Evolutionary conservation across 2,329 filamentous ascomycete genomes (phyloP).

Genomic region (Exserohilum turcica): DNA sequence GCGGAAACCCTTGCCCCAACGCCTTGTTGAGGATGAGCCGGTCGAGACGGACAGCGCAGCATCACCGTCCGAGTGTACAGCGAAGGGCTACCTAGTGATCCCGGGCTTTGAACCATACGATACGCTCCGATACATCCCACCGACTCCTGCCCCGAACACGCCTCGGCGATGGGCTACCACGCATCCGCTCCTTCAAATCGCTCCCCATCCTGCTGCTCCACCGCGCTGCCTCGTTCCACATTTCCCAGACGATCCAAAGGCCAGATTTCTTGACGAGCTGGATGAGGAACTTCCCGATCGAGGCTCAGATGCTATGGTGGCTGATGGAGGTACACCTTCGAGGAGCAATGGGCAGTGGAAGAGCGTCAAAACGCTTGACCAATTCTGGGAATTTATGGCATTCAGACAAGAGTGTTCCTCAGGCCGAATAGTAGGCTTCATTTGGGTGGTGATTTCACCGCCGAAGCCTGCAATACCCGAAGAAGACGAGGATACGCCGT

Average conservation of each 20-base stretch:
- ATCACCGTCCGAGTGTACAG: slow-evolving; percentile 41
- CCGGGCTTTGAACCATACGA: slow-evolving; percentile 86
- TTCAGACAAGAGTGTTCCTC: slow-evolving; percentile 95
- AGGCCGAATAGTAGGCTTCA: slow-evolving; percentile 87
- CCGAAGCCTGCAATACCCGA: slow-evolving; percentile 49
- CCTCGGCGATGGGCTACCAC: slow-evolving; percentile 61
- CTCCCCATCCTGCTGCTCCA: slow-evolving; percentile 70
- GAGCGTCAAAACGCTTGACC: slow-evolving; percentile 79
- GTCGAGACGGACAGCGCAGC: slow-evolving; percentile 23
- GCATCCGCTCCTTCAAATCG: slow-evolving; percentile 75
- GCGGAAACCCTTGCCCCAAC: slow-evolving; percentile 38
- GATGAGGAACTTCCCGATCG: slow-evolving; percentile 77
- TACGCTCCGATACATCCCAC: slow-evolving; percentile 77
- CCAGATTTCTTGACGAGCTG: slow-evolving; percentile 83
- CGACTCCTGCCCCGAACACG: slow-evolving; percentile 47
- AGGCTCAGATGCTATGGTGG: slow-evolving; percentile 37
- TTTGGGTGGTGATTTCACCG: slow-evolving; percentile 86
- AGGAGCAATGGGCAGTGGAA: slow-evolving; percentile 75
- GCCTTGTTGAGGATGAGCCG: slow-evolving; percentile 35
- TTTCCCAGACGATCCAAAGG: slow-evolving; percentile 95
- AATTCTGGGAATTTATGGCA: slow-evolving; percentile 99
- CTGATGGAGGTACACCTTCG: slow-evolving; percentile 48
- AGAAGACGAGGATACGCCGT: slow-evolving; percentile 36
- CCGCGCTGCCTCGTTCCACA: slow-evolving; percentile 84
- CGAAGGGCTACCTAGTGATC: slow-evolving; percentile 82